Conservation (phyloP, 345 rosid species). For the Hypericum androsaemum region DNA sequence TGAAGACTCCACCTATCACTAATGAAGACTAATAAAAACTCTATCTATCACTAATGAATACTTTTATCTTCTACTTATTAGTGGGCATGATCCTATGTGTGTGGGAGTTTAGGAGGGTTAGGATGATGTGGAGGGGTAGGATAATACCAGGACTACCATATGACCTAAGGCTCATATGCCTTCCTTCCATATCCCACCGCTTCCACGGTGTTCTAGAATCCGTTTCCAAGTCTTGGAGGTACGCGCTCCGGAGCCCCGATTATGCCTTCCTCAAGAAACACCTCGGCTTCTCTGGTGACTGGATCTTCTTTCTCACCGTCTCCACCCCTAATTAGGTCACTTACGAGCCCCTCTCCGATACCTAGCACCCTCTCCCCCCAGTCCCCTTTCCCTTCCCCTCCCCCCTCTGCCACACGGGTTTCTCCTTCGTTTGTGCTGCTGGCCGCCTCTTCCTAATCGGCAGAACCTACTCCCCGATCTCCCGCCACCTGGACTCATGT, state of each 20-base stretch:
- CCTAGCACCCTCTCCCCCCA: constrained; percentile 68
- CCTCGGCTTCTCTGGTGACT: constrained; percentile 56
- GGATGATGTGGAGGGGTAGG: too few relatives aligned
- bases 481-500: constrained; percentile 34
- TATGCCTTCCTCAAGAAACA: constrained; percentile 44
- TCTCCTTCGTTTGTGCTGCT: constrained; percentile 60
- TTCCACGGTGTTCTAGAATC: constrained; percentile 51
- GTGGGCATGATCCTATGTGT: too few relatives aligned
- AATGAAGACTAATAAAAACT: too few relatives aligned
- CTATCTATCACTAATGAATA: too few relatives aligned
- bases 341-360: constrained; percentile 71
- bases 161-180: constrained; percentile 62
- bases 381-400: constrained; percentile 22
- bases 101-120: too few relatives aligned
- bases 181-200: constrained; percentile 66
- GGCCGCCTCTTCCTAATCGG: constrained; percentile 62
- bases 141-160: constrained; percentile 69
- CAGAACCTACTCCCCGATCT: constrained; percentile 43
- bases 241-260: constrained; percentile 45
- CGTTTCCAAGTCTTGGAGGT: constrained; percentile 72
- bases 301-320: constrained; percentile 75
- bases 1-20: too few relatives aligned
- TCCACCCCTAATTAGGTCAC: constrained; percentile 66
- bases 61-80: too few relatives aligned
- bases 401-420: constrained; percentile 53